phyloP scores from a whole-genome alignment of 2,329 filamentous ascomycete genomes.

The Fusarium protoensiforme region DNA sequence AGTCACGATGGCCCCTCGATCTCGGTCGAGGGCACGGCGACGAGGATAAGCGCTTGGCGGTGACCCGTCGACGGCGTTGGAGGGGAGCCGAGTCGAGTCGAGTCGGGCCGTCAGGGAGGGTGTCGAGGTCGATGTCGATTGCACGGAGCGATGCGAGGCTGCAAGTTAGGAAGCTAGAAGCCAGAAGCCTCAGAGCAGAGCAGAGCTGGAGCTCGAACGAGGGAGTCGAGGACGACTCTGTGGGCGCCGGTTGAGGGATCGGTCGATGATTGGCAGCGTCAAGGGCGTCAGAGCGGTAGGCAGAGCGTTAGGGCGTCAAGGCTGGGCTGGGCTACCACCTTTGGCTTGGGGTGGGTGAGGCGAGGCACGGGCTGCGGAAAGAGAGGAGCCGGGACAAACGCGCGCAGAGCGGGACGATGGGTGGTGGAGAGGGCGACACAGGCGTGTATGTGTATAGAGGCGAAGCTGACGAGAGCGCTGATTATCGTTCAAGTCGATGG shows the following conservation, averaged over 20 bases:
- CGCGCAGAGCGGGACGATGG: slow-evolving; percentile 4
- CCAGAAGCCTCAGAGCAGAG: slow-evolving; percentile 16
- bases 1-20: slow-evolving; percentile 42
- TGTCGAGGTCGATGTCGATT: slow-evolving; percentile 27
- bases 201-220: slow-evolving; percentile 32
- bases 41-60: slow-evolving; percentile 25
- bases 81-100: slow-evolving; percentile 8
- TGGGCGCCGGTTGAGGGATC: slow-evolving; percentile 36
- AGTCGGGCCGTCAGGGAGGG: not conserved
- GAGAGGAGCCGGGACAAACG: slow-evolving; percentile 11
- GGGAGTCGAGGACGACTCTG: slow-evolving; percentile 36
- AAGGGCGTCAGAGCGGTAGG: slow-evolving; percentile 37
- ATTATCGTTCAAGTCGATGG: slow-evolving; percentile 28
- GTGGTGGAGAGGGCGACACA: not conserved
- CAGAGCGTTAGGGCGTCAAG: slow-evolving; percentile 39
- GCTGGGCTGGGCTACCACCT: slow-evolving; percentile 5
- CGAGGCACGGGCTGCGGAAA: slow-evolving; percentile 28
- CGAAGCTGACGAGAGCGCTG: slow-evolving; percentile 15
- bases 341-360: slow-evolving; percentile 25
- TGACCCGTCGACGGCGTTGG: slow-evolving; percentile 25
- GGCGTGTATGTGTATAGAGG: not conserved
- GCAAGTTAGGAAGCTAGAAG: slow-evolving; percentile 29
- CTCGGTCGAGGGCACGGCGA: slow-evolving; percentile 26
- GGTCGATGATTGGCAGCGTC: slow-evolving; percentile 45
- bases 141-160: slow-evolving; percentile 29